phyloP scores from a whole-genome alignment of 208 protist genomes.

The Leishmania braziliensis region DNA sequence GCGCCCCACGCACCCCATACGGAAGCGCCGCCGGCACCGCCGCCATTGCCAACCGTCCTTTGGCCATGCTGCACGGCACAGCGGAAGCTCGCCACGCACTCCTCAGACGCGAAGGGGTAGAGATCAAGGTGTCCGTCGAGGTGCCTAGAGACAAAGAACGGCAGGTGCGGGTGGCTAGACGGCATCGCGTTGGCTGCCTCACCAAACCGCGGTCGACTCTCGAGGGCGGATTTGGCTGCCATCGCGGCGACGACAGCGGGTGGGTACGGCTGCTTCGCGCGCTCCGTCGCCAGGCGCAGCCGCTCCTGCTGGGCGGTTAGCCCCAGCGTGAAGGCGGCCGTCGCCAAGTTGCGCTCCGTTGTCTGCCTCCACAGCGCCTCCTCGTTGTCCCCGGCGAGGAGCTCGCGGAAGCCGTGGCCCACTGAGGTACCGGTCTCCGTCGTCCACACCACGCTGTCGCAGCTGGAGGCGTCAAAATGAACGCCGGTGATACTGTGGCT shows the following conservation, averaged over 20 bases:
- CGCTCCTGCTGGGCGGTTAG: constrained; percentile 36
- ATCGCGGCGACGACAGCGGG: constrained; percentile 17
- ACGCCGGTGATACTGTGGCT: constrained; percentile 54
- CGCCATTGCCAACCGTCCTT: background rate
- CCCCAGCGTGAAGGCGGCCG: constrained; percentile 47
- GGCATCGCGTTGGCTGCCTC: constrained; percentile 36
- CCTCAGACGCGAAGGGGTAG: constrained; percentile 73
- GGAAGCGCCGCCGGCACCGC: background rate
- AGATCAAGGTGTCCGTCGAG: constrained; percentile 75
- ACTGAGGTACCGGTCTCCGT: constrained; percentile 62
- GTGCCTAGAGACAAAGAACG: constrained; percentile 73
- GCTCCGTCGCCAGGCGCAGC: constrained; percentile 15
- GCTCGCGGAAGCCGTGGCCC: constrained; percentile 71
- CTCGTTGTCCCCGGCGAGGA: constrained; percentile 81
- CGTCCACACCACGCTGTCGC: constrained; percentile 82
- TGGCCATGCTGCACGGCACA: constrained; percentile 37
- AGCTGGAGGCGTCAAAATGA: constrained; percentile 74
- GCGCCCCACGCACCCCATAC: constrained; percentile 17
- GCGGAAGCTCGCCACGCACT: constrained; percentile 67
- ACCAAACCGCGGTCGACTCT: constrained; percentile 38
- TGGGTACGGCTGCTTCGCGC: constrained; percentile 13
- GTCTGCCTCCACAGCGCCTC: constrained; percentile 49
- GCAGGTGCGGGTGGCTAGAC: constrained; percentile 76
- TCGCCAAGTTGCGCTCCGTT: constrained; percentile 70
- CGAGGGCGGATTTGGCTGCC: constrained; percentile 26